phyloP scores from a whole-genome alignment of 345 rosid genomes.

The Salix dunnii region DNA sequence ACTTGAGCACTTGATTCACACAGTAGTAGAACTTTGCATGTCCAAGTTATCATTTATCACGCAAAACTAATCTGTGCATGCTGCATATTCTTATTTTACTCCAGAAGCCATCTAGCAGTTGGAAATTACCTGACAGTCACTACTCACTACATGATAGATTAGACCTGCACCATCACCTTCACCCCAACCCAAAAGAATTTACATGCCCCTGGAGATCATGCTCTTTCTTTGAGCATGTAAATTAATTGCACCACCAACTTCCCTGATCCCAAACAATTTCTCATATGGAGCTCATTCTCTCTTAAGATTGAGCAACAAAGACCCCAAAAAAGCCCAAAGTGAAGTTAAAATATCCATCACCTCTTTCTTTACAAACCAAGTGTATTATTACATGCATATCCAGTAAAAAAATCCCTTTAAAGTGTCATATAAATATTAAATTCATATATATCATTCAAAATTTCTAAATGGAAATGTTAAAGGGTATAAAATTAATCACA shows the following conservation, averaged over 20 bases:
- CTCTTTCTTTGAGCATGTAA: neutral
- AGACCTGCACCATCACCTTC: neutral
- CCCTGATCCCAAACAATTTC: neutral
- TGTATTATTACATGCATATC: neutral
- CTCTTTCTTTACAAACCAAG: neutral
- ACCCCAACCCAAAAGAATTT: neutral
- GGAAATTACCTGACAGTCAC: neutral
- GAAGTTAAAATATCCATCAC: neutral
- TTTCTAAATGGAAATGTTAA: neutral
- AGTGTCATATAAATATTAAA: neutral
- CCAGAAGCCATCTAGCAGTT: neutral
- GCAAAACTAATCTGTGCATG: neutral
- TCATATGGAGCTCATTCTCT: neutral
- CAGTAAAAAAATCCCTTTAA: neutral
- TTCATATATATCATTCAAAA: neutral
- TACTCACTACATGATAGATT: neutral
- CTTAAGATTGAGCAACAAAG: neutral
- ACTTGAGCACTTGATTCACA: neutral
- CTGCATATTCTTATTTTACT: neutral
- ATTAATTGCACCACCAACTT: neutral
- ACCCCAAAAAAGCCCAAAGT: neutral
- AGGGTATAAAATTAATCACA: neutral
- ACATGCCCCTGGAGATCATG: neutral
- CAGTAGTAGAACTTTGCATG: neutral
- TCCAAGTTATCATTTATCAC: neutral